A percentile compares a stretch with the other conserved stretches of the same genome.
phyloP scores from a whole-genome alignment of 129 eudicot species.

The Chrysanthemum seticuspe region DNA sequence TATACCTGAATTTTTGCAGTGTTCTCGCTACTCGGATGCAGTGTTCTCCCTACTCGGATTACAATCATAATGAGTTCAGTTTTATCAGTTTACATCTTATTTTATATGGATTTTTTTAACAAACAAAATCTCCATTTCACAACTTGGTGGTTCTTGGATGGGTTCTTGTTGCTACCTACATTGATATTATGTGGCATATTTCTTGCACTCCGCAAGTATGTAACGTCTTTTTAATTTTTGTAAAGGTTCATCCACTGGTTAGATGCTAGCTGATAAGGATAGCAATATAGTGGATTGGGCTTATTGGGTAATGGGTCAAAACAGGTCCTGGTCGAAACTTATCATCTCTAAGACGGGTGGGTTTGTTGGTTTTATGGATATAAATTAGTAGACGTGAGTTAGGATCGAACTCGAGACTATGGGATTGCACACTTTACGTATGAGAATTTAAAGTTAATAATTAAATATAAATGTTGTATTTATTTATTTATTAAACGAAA shows the following conservation, averaged over 20 bases:
- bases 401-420: no score
- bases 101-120: background rate
- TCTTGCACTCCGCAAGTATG: constrained; percentile 93
- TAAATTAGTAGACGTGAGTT: no score
- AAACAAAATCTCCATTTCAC: constrained; percentile 23
- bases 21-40: no score
- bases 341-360: no score
- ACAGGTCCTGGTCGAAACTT: no score
- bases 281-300: no score
- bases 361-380: no score
- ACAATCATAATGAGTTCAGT: constrained; percentile 9
- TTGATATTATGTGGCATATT: constrained; percentile 76
- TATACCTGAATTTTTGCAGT: constrained; percentile 50
- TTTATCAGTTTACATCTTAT: background rate
- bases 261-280: no score
- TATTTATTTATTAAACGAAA: no score
- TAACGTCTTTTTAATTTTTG: background rate
- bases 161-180: constrained; percentile 74
- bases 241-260: background rate
- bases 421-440: no score
- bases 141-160: constrained; percentile 82
- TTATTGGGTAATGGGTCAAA: background rate
- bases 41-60: constrained; percentile 64
- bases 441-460: no score
- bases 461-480: no score